phyloP scores from a whole-genome alignment of 192 early-diverging fungal species.

The Mortierella alpina region DNA sequence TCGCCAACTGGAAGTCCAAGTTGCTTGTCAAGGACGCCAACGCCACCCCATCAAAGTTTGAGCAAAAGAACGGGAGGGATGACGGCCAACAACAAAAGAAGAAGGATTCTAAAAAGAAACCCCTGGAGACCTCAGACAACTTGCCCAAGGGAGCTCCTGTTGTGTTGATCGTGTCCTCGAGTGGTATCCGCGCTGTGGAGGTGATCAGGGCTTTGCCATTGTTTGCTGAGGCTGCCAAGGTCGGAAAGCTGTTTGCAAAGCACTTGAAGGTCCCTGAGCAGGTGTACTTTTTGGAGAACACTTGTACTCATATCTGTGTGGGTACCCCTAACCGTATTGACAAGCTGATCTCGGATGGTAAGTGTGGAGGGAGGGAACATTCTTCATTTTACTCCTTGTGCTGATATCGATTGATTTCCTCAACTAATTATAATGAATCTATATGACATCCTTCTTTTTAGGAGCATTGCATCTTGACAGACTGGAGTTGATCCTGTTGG shows the following conservation, averaged over 20 bases:
- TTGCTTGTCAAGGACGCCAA: conserved; percentile 47
- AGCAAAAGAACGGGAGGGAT: conserved; percentile 16
- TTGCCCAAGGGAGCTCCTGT: conserved; percentile 58
- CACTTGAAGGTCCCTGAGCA: conserved; percentile 84
- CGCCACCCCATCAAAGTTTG: not conserved
- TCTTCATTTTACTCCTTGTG: not conserved
- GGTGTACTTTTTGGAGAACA: conserved; percentile 60
- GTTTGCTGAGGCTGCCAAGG: conserved; percentile 62
- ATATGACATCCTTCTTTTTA: conserved; percentile 15
- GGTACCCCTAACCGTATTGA: conserved; percentile 76
- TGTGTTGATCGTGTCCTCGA: conserved; percentile 67
- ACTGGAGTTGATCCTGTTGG: conserved; percentile 69
- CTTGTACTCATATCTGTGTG: conserved; percentile 69
- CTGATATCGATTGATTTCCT: not conserved
- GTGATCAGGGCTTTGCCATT: conserved; percentile 65
- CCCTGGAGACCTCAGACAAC: conserved; percentile 44
- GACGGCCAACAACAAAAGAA: conserved; percentile 23
- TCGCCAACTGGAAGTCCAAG: conserved; percentile 32
- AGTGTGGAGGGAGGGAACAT: conserved; percentile 1
- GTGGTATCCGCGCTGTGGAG: conserved; percentile 72
- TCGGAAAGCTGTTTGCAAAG: conserved; percentile 82
- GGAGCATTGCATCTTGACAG: conserved; percentile 67
- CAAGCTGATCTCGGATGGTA: conserved; percentile 68
- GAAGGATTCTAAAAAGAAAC: conserved; percentile 57
- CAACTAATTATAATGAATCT: not conserved